Conservation (phyloP, 495 filamentous ascomycete genomes). For the Halenospora varia region DNA sequence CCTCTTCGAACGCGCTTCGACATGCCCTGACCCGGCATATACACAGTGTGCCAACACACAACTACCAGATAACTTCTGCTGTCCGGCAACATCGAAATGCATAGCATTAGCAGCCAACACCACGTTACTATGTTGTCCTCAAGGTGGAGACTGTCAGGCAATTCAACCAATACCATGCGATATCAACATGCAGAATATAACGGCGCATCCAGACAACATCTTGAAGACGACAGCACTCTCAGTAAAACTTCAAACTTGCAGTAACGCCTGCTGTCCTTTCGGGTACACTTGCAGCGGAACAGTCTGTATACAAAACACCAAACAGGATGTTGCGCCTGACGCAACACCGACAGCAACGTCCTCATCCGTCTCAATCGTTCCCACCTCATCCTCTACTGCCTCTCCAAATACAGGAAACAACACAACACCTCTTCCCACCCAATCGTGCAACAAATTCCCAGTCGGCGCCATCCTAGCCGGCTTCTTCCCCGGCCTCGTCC, state of each 20-base stretch:
- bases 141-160: constrained; percentile 52
- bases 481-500: constrained; percentile 58
- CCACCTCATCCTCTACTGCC: constrained; percentile 28
- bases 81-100: constrained; percentile 58
- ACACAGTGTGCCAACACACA: constrained; percentile 45
- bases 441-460: constrained; percentile 41
- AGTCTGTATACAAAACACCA: constrained; percentile 13
- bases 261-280: constrained; percentile 58
- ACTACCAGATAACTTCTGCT: constrained; percentile 75
- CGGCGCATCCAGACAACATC: constrained; percentile 50
- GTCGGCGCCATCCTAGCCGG: constrained; percentile 52
- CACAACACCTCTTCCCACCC: constrained; percentile 18
- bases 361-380: constrained; percentile 25
- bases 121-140: constrained; percentile 76
- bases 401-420: constrained; percentile 4
- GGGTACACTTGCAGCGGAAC: constrained; percentile 64
- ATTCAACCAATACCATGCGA: constrained; percentile 74
- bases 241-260: constrained; percentile 52
- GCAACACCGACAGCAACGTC: constrained; percentile 29
- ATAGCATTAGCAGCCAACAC: constrained; percentile 59
- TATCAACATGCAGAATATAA: constrained; percentile 59
- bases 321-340: constrained; percentile 17
- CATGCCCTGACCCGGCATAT: constrained; percentile 43
- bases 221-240: constrained; percentile 67
- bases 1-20: constrained; percentile 22